These are phyloP conservation scores for Begonia peltatifolia DNA, from an alignment of 306 rosid species.

Conservation along the genomic window DNA sequence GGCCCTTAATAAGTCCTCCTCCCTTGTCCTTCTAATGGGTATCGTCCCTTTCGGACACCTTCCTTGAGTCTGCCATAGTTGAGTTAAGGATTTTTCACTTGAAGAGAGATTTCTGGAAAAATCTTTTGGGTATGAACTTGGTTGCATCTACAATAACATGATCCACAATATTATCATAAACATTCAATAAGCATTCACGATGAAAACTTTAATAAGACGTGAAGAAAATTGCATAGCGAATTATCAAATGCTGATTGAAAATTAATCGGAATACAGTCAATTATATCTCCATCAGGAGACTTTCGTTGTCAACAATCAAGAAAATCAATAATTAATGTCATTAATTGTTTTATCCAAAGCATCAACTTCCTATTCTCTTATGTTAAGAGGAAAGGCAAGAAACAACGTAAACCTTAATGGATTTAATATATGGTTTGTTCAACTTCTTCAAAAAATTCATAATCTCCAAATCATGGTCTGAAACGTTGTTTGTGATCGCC, in stretches of 20 bases:
- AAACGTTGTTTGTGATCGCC: neutral
- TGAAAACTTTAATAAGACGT: no score
- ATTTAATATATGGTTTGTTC: constrained; percentile 21
- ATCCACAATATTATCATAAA: no score
- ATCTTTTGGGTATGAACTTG: neutral
- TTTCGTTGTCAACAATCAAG: no score
- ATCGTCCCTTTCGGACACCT: constrained; percentile 71
- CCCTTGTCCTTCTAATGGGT: constrained; percentile 72
- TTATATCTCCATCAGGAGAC: no score
- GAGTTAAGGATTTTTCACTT: constrained; percentile 31
- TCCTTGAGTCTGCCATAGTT: constrained; percentile 76
- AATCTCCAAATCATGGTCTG: constrained; percentile 28
- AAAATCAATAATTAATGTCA: no score
- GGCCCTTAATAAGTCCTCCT: constrained; percentile 72
- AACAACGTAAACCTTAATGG: neutral
- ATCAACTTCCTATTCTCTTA: no score
- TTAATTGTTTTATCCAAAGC: no score
- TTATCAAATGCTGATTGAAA: no score
- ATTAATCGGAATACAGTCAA: no score
- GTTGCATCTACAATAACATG: neutral
- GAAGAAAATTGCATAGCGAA: no score
- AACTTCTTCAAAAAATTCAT: constrained; percentile 34
- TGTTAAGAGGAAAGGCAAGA: no score
- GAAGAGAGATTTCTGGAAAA: constrained; percentile 32
- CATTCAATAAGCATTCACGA: no score